Conservation (phyloP, 2,329 filamentous ascomycete genomes). For the Penicillium sp. region DNA sequence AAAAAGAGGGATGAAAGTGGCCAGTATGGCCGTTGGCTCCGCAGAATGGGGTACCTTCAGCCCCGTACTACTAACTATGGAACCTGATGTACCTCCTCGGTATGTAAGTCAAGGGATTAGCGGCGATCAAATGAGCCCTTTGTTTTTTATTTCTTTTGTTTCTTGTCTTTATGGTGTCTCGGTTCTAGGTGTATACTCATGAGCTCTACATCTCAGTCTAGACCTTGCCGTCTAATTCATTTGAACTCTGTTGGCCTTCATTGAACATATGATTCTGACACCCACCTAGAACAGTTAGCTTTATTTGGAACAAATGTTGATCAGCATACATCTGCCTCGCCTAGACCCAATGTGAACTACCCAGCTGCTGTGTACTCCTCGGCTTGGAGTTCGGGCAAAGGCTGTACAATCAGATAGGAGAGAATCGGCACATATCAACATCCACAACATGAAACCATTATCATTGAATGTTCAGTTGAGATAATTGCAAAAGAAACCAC, state of each 20-base stretch:
- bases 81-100: slow-evolving; percentile 20
- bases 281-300: neutral
- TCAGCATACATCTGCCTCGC: slow-evolving; percentile 16
- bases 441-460: slow-evolving; percentile 6
- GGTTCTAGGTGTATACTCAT: neutral
- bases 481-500: slow-evolving; percentile 18
- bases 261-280: neutral
- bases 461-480: slow-evolving; percentile 6
- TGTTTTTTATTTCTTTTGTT: neutral
- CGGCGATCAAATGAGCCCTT: slow-evolving; percentile 20
- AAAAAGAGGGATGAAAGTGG: slow-evolving; percentile 25
- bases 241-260: too few species aligned
- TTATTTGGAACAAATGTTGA: slow-evolving; percentile 10
- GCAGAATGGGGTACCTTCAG: slow-evolving; percentile 20
- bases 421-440: slow-evolving; percentile 7
- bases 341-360: neutral
- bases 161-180: neutral
- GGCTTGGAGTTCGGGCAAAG: too few species aligned
- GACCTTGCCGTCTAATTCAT: neutral
- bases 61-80: slow-evolving; percentile 17
- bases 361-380: too few species aligned
- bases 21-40: slow-evolving; percentile 16
- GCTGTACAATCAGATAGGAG: neutral
- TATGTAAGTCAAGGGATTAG: slow-evolving; percentile 25
- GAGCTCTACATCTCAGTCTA: neutral